phyloP scores from a whole-genome alignment of 352 stramenopile species.

The Plasmopara halstedii region DNA sequence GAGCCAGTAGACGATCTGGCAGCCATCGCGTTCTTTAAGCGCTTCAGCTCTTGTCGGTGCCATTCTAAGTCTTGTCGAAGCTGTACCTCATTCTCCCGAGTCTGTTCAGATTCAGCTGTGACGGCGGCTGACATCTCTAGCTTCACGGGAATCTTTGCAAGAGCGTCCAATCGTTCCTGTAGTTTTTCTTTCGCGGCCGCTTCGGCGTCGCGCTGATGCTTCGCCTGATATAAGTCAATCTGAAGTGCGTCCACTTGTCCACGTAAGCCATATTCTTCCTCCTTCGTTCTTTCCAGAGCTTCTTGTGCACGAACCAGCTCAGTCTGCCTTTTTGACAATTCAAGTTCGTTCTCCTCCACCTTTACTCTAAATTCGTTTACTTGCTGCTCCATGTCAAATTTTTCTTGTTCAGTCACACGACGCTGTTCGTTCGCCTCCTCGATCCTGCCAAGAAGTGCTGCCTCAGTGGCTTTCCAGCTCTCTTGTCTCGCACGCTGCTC shows the following conservation, averaged over 20 bases:
- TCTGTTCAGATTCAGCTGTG: constrained; percentile 32
- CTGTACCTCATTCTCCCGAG: constrained; percentile 33
- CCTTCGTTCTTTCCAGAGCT: constrained; percentile 13
- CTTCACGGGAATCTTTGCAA: constrained; percentile 7
- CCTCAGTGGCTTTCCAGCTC: constrained; percentile 46
- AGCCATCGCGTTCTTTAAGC: constrained; percentile 23
- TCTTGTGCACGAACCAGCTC: constrained; percentile 35
- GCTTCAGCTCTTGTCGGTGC: constrained; percentile 48
- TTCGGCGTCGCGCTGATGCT: constrained; percentile 30
- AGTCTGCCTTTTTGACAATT: constrained; percentile 17
- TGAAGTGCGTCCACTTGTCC: constrained; percentile 34
- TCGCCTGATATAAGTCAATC: constrained; percentile 46
- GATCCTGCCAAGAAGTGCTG: constrained; percentile 32
- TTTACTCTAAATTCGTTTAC: constrained; percentile 24
- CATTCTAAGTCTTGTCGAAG: constrained; percentile 55
- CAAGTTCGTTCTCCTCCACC: constrained; percentile 30
- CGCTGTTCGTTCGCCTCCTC: constrained; percentile 28
- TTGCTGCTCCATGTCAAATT: constrained; percentile 29
- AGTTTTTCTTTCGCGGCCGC: constrained; percentile 29
- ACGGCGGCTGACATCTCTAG: constrained; percentile 3
- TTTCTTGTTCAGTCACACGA: constrained; percentile 32
- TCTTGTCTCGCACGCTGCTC: constrained; percentile 53
- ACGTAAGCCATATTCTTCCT: constrained; percentile 31
- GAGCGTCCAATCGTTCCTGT: constrained; percentile 19
- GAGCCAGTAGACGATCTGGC: constrained; percentile 15